Conservation (phyloP, 202 grass and related monocot species). For the Cymbopogon flexuosus region DNA sequence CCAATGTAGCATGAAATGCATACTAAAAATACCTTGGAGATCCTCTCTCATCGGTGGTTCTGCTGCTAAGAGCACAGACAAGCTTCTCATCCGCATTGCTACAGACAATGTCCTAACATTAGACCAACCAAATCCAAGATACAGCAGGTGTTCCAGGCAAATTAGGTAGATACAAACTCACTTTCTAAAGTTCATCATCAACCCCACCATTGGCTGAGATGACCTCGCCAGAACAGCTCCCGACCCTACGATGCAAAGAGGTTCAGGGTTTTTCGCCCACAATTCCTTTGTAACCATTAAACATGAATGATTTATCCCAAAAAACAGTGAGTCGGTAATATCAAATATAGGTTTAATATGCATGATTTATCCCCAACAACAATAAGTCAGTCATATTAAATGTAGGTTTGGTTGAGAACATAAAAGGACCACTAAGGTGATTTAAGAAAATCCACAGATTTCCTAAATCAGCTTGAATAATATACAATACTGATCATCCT, state of each 20-base stretch:
- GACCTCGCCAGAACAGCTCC: conserved; percentile 98
- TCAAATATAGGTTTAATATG: conserved; percentile 8
- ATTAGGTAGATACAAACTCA: conserved; percentile 47
- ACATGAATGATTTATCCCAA: neutral
- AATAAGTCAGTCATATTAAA: neutral
- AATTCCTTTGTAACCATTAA: conserved; percentile 1
- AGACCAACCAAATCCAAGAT: conserved; percentile 28
- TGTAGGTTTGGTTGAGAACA: conserved; percentile 19
- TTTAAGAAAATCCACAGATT: conserved; percentile 22
- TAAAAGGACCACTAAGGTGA: neutral
- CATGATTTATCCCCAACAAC: neutral
- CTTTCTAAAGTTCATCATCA: conserved; percentile 96
- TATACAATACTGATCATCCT: neutral
- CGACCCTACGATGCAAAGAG: conserved; percentile 43
- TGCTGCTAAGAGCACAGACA: conserved; percentile 67
- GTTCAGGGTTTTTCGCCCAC: conserved; percentile 1
- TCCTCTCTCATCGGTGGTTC: conserved; percentile 29
- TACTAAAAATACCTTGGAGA: conserved; percentile 53
- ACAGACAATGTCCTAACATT: conserved; percentile 37
- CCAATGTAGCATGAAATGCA: conserved; percentile 12
- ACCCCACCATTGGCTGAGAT: conserved; percentile 89
- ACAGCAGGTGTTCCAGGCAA: conserved; percentile 22
- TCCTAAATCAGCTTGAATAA: neutral
- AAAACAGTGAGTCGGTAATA: neutral
- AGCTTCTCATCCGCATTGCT: conserved; percentile 95